Evolutionary conservation across 2,329 filamentous ascomycete genomes (phyloP), one percentile per base, ranked within the genome.

Genomic region (Sporothrix pseudoabietina): DNA sequence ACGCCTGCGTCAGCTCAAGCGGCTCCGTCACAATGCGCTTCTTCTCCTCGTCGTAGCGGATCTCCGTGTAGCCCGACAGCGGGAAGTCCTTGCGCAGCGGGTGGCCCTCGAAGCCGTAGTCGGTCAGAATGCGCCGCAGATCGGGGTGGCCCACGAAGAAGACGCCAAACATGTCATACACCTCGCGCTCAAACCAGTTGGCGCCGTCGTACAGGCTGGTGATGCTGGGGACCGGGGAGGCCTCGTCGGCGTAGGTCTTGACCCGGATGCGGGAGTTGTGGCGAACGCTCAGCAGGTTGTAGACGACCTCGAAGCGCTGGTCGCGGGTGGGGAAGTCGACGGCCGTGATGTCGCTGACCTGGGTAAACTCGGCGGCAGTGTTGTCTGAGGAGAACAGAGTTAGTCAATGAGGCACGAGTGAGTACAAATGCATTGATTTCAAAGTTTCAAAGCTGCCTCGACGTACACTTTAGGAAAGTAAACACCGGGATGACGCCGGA

Each of bases 11-110:
- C 83, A 99, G 88, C 86, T 99, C 96, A 69, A 99, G 87, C 55
- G 97, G 96, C 87, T 99, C 97, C 44, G 97, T 95, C 75, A 99
- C 95, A 81, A 99, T 98, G 76, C 96, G 90, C 90, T 99, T 99
- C 92, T 78, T 99, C 88, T 99, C 97, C 85, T 99, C 96, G 78
- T 99, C 96, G 81, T 97, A 99, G 80, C 96, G 89, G 78, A 99
- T 92, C 86, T 99, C 97, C 47, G 96, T 99, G 86, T 99, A 99
- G 66, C 96, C 96, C 2, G 96, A 98, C 82, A 99, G 85, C 30
- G 96, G 96, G 86, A 99, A 99, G 82, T 99, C 96, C 86, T 99
- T 99, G 80, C 97, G 90, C 81, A 99, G 85, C 57, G 96, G 96
- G 85, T 99, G 96, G 71, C 96, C 96, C 82, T 99, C 97, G 80